These are phyloP conservation scores for Wickerhamiella parazyma DNA, from an alignment of 805 yeast species.

Conservation along the genomic window DNA sequence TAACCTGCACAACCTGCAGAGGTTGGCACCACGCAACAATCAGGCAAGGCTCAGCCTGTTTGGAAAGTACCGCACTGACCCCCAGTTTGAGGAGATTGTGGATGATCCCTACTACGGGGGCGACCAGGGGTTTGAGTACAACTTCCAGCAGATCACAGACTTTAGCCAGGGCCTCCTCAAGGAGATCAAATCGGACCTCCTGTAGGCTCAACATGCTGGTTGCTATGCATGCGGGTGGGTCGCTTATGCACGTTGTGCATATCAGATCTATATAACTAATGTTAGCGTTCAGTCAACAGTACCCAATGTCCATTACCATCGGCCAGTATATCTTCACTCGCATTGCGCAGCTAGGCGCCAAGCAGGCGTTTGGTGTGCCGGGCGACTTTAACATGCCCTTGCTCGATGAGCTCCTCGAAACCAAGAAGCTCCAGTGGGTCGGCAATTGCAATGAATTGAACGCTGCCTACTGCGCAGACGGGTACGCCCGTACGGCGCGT, in stretches of 20 bases:
- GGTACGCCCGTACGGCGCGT: constrained; percentile 55
- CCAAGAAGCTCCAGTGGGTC: constrained; percentile 43
- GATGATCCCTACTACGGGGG: constrained; percentile 95
- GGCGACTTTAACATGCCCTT: constrained; percentile 33
- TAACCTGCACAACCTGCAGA: constrained; percentile 25
- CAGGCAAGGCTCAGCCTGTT: constrained; percentile 46
- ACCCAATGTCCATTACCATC: constrained; percentile 9
- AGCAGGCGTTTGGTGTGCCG: constrained; percentile 31
- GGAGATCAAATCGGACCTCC: constrained; percentile 10
- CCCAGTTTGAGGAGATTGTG: constrained; percentile 41
- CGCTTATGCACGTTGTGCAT: neutral
- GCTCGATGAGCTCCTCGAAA: constrained; percentile 28
- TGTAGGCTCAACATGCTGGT: neutral
- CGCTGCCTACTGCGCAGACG: constrained; percentile 84
- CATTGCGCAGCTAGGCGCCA: constrained; percentile 25
- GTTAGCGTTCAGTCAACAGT: no score
- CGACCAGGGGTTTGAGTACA: constrained; percentile 62
- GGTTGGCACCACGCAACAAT: constrained; percentile 37
- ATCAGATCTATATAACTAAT: neutral
- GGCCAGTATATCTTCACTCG: constrained; percentile 26
- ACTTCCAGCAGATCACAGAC: constrained; percentile 59
- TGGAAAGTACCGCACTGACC: constrained; percentile 64
- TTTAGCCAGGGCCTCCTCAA: constrained; percentile 61
- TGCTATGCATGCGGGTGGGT: neutral
- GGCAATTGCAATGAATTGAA: constrained; percentile 84